phyloP scores from a whole-genome alignment of 2,329 filamentous ascomycete genomes.

The Capronia americana region DNA sequence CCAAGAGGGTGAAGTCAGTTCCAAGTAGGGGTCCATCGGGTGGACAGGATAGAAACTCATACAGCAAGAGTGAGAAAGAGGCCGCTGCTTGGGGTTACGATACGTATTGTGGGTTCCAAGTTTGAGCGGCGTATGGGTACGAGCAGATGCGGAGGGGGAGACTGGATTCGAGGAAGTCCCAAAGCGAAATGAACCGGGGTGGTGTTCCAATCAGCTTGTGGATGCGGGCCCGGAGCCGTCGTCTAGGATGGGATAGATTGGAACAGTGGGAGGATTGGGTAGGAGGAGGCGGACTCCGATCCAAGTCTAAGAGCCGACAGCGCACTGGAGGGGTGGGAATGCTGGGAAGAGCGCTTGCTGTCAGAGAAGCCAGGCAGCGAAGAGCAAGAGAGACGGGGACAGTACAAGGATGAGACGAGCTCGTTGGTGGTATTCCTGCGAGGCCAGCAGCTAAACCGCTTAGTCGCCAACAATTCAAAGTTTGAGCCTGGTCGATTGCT shows the following conservation, averaged over 20 bases:
- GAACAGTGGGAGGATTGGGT: conserved; percentile 1
- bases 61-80: conserved; percentile 12
- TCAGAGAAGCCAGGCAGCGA: neutral
- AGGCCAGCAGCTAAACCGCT: neutral
- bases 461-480: neutral
- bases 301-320: neutral
- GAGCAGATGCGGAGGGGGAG: conserved; percentile 6
- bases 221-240: neutral
- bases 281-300: conserved; percentile 5
- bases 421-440: conserved; percentile 1
- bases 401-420: neutral
- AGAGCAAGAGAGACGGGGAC: neutral
- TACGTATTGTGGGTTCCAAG: conserved; percentile 10
- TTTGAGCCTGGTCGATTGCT: conserved; percentile 4
- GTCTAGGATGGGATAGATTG: neutral
- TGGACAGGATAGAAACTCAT: conserved; percentile 9
- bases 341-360: neutral
- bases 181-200: conserved; percentile 2
- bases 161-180: neutral
- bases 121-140: conserved; percentile 14
- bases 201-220: neutral
- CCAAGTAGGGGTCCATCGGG: conserved; percentile 15
- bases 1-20: conserved; percentile 15
- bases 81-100: conserved; percentile 13
- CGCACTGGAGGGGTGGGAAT: neutral